Evolutionary conservation across 345 rosid genomes (phyloP).

Genomic region (Brassica juncea): DNA sequence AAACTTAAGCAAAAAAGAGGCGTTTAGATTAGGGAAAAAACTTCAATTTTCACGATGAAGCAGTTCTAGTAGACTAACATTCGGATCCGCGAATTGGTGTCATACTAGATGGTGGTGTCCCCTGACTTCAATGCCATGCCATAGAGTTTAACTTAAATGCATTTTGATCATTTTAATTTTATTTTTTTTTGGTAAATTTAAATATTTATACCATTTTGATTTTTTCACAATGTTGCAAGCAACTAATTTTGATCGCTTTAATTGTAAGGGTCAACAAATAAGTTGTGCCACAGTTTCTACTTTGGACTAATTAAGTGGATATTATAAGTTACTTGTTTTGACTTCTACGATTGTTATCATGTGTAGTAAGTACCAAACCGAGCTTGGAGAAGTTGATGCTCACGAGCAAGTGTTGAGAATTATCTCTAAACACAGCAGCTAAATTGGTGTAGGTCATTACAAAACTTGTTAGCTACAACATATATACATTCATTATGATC

Average conservation of each 20-base stretch:
- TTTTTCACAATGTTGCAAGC: too few relatives aligned
- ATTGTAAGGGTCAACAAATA: not conserved
- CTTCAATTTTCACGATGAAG: conserved; percentile 2
- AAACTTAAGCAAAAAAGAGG: not conserved
- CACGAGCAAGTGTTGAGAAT: not conserved
- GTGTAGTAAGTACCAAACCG: not conserved
- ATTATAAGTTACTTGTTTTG: not conserved
- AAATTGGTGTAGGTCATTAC: not conserved
- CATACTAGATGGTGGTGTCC: not conserved
- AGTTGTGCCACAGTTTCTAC: not conserved
- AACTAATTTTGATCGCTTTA: not conserved
- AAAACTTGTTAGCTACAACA: not conserved
- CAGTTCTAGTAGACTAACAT: conserved; percentile 3
- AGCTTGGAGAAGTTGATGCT: not conserved
- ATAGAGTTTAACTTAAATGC: not conserved
- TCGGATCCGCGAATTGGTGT: not conserved
- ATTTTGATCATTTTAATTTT: not conserved
- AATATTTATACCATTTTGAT: too few relatives aligned
- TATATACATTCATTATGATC: not conserved
- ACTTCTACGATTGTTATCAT: not conserved
- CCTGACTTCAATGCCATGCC: not conserved
- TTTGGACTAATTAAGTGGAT: not conserved
- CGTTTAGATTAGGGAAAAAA: not conserved
- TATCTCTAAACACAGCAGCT: not conserved
- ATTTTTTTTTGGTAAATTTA: too few relatives aligned